Evolutionary conservation across 768 basidiomycete genomes (phyloP).

Genomic region (Kwoniella botswanensis): DNA sequence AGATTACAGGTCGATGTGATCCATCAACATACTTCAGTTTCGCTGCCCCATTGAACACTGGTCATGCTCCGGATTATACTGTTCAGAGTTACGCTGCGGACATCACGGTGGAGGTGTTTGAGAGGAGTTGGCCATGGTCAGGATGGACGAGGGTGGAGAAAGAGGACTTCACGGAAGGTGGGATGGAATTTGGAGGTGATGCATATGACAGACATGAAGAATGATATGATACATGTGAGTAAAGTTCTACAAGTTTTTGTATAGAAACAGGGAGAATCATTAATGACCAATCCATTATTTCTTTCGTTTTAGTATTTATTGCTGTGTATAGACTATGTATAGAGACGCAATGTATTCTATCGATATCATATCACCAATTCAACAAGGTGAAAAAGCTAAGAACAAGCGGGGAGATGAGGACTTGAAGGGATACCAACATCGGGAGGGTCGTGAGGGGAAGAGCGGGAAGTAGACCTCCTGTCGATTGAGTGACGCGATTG

Average conservation of each 20-base stretch:
- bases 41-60: conserved; percentile 37
- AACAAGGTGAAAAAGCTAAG: conserved; percentile 16
- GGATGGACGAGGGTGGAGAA: conserved; percentile 29
- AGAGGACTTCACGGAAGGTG: conserved; percentile 30
- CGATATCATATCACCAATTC: conserved; percentile 8
- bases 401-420: conserved; percentile 27
- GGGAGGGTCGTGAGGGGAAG: conserved; percentile 4
- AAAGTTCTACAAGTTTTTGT: background rate
- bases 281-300: background rate
- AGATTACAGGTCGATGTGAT: conserved; percentile 15
- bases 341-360: background rate
- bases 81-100: conserved; percentile 39
- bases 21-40: conserved; percentile 38
- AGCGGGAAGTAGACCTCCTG: conserved; percentile 17
- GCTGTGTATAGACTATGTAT: background rate
- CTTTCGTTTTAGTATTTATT: background rate
- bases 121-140: conserved; percentile 26
- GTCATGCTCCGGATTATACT: conserved; percentile 32
- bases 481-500: conserved; percentile 10
- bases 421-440: conserved; percentile 23
- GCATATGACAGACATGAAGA: conserved; percentile 33
- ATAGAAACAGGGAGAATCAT: background rate
- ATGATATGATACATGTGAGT: conserved; percentile 26
- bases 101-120: conserved; percentile 29
- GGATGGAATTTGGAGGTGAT: conserved; percentile 45